A percentile compares a stretch with the other conserved stretches of the same genome.
Conservation (phyloP, 768 basidiomycete species). For the Auriscalpium orientale region DNA sequence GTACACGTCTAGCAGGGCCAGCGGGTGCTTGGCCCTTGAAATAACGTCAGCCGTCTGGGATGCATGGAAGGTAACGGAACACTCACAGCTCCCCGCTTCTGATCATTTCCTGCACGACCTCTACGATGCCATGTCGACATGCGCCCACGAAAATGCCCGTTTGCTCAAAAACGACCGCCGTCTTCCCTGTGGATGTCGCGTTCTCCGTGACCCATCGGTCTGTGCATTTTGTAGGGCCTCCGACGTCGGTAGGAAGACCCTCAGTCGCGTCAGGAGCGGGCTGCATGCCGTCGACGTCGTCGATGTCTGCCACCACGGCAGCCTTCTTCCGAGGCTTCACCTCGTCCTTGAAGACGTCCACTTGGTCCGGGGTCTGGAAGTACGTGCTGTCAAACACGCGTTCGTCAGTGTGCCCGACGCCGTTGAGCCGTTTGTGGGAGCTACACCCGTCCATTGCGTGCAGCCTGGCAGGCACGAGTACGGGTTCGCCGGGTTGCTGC, state of each 20-base stretch:
- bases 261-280: too few species aligned
- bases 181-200: background rate
- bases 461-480: background rate
- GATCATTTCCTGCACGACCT: background rate
- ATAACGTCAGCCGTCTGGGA: background rate
- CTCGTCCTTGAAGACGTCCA: background rate
- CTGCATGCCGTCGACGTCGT: background rate
- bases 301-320: background rate
- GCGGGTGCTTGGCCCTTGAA: background rate
- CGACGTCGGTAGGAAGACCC: background rate
- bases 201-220: background rate
- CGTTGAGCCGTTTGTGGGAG: background rate
- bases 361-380: background rate
- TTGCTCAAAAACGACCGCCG: background rate
- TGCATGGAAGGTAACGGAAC: background rate
- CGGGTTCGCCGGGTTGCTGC: background rate
- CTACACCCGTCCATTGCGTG: background rate
- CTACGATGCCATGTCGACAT: background rate
- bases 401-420: background rate
- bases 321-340: background rate
- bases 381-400: background rate
- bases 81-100: background rate
- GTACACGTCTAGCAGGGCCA: background rate
- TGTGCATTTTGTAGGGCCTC: background rate
- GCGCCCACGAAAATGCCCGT: background rate